phyloP scores from a whole-genome alignment of 352 stramenopile genomes.

The Phytopythium chamaehyphon region DNA sequence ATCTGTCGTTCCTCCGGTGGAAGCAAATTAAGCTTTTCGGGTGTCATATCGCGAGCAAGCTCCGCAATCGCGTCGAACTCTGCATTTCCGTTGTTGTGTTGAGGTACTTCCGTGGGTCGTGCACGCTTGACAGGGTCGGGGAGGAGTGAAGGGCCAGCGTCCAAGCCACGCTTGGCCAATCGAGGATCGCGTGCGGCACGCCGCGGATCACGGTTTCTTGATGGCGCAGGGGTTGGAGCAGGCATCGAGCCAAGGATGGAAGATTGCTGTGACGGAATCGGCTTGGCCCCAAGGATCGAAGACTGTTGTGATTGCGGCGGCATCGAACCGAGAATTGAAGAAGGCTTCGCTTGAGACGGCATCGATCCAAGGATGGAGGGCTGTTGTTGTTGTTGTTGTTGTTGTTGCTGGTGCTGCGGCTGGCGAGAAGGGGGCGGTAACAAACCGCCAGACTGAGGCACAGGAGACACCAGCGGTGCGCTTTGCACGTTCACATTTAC shows the following conservation, averaged over 20 bases:
- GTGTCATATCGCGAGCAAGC: slow-evolving; percentile 75
- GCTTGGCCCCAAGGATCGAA: slow-evolving; percentile 24
- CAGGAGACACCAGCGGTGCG: background rate
- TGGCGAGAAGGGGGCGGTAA: background rate
- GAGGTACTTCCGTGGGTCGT: slow-evolving; percentile 15
- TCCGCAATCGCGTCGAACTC: slow-evolving; percentile 63
- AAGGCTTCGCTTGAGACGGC: slow-evolving; percentile 13
- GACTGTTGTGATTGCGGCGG: slow-evolving; percentile 17
- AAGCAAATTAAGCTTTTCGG: slow-evolving; percentile 76
- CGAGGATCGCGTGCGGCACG: slow-evolving; percentile 50
- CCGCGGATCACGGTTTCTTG: slow-evolving; percentile 51
- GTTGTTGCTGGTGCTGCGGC: slow-evolving; percentile 2
- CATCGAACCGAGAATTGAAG: slow-evolving; percentile 5
- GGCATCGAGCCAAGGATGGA: slow-evolving; percentile 11
- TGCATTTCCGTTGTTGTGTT: slow-evolving; percentile 10
- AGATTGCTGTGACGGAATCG: slow-evolving; percentile 9
- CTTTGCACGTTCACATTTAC: background rate
- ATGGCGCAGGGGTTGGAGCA: slow-evolving; percentile 9
- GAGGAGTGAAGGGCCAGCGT: background rate
- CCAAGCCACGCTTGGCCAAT: slow-evolving; percentile 33
- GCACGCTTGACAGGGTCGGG: slow-evolving; percentile 20
- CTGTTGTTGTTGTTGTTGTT: background rate
- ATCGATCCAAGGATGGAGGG: slow-evolving; percentile 11
- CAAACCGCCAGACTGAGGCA: background rate
- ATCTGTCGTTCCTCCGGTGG: slow-evolving; percentile 76